Conservation (phyloP, 495 filamentous ascomycete species). For the Neurospora sp. region DNA sequence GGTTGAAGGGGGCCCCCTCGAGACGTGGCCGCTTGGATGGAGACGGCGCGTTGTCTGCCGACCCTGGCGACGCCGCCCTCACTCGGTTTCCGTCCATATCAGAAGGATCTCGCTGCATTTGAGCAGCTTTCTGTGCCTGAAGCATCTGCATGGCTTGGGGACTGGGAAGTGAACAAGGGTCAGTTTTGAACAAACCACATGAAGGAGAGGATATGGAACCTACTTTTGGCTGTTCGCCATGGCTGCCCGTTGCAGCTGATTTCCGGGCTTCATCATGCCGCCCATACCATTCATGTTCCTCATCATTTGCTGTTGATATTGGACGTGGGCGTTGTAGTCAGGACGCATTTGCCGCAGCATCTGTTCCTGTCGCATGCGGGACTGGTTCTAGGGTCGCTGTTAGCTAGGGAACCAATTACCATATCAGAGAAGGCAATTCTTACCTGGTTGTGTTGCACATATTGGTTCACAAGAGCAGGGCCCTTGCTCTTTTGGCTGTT, state of each 20-base stretch:
- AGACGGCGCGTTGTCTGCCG: conserved; percentile 80
- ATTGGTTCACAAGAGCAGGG: conserved; percentile 49
- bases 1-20: conserved; percentile 57
- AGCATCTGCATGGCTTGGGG: conserved; percentile 61
- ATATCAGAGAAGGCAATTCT: conserved; percentile 8
- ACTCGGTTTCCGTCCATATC: conserved; percentile 79
- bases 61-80: conserved; percentile 70
- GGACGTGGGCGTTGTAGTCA: conserved; percentile 29
- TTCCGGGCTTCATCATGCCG: conserved; percentile 34
- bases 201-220: conserved; percentile 16
- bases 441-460: conserved; percentile 78
- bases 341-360: conserved; percentile 9
- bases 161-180: conserved; percentile 32
- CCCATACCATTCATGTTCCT: conserved; percentile 43
- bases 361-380: conserved; percentile 49
- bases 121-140: conserved; percentile 49
- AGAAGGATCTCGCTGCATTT: conserved; percentile 78
- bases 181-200: conserved; percentile 11
- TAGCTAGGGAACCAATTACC: conserved; percentile 2
- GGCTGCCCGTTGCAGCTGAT: conserved; percentile 60
- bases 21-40: conserved; percentile 87
- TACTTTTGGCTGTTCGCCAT: conserved; percentile 72
- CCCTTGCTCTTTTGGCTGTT: conserved; percentile 59
- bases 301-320: conserved; percentile 47
- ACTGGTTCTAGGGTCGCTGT: conserved; percentile 43